Conservation (phyloP, 2,329 filamentous ascomycete species). For the Hymenoscyphus fructigenus region DNA sequence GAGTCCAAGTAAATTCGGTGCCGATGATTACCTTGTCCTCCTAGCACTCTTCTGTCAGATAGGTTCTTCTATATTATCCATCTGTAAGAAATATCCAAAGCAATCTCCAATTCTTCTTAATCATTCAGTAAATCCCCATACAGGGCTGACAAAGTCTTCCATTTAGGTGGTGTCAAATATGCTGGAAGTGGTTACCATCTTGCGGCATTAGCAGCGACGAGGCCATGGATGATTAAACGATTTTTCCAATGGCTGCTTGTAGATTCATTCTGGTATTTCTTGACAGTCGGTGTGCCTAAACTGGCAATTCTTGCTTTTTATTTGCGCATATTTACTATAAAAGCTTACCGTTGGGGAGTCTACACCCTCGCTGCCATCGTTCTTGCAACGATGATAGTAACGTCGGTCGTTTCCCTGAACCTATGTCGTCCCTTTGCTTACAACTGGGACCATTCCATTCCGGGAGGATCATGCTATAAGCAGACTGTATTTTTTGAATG, state of each 20-base stretch:
- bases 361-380: not conserved
- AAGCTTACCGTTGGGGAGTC: not conserved
- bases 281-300: not conserved
- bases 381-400: not conserved
- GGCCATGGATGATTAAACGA: not conserved
- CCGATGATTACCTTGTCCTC: not conserved
- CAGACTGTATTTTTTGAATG: not conserved
- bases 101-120: too few species aligned
- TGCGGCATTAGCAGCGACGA: not conserved
- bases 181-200: not conserved
- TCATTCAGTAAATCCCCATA: not conserved
- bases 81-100: not conserved
- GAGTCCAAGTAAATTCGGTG: not conserved
- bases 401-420: not conserved
- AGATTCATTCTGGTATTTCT: not conserved
- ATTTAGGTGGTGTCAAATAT: not conserved
- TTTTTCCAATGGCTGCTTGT: not conserved
- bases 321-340: not conserved
- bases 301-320: not conserved
- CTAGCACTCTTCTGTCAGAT: not conserved
- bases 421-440: not conserved
- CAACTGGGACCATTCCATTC: not conserved
- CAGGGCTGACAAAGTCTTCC: not conserved
- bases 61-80: not conserved
- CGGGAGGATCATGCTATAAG: not conserved